Evolutionary conservation across 176 grass and related monocot genomes (phyloP).

Genomic region (Oryza coarctata): DNA sequence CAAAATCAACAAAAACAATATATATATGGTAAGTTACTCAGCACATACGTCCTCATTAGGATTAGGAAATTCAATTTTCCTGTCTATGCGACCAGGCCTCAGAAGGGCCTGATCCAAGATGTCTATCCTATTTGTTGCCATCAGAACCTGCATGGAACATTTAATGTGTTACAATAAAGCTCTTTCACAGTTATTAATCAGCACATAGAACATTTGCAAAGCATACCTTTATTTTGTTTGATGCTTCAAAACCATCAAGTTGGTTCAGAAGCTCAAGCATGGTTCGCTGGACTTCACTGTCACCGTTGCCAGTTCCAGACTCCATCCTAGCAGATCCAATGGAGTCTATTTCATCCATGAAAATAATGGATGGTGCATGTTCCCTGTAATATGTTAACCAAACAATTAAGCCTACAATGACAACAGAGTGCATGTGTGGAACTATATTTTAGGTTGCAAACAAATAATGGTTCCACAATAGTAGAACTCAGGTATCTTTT

Average conservation of each 20-base stretch:
- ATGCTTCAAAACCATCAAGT: conserved; percentile 99
- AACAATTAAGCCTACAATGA: conserved; percentile 27
- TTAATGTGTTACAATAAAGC: conserved; percentile 9
- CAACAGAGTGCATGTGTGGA: background rate
- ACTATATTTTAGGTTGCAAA: conserved; percentile 1
- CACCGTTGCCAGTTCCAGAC: conserved; percentile 88
- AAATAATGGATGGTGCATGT: conserved; percentile 96
- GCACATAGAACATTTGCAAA: background rate
- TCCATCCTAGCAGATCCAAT: conserved; percentile 98
- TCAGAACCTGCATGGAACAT: conserved; percentile 74
- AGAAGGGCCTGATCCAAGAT: conserved; percentile 97
- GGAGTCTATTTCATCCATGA: conserved; percentile 99
- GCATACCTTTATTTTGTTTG: conserved; percentile 95
- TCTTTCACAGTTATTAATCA: conserved; percentile 5
- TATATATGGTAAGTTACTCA: background rate
- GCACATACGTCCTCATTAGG: conserved; percentile 87
- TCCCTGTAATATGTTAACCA: conserved; percentile 55
- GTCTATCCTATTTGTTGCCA: conserved; percentile 99
- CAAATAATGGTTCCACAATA: background rate
- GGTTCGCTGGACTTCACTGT: conserved; percentile 96
- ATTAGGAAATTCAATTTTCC: conserved; percentile 99
- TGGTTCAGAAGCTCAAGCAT: conserved; percentile 99
- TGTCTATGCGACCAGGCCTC: conserved; percentile 96
- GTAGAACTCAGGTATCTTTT: background rate
- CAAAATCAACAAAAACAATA: background rate